Evolutionary conservation across 2,329 filamentous ascomycete species (phyloP), one percentile per base, ranked within the genome.

Genomic region (Calonectria hawksworthii): DNA sequence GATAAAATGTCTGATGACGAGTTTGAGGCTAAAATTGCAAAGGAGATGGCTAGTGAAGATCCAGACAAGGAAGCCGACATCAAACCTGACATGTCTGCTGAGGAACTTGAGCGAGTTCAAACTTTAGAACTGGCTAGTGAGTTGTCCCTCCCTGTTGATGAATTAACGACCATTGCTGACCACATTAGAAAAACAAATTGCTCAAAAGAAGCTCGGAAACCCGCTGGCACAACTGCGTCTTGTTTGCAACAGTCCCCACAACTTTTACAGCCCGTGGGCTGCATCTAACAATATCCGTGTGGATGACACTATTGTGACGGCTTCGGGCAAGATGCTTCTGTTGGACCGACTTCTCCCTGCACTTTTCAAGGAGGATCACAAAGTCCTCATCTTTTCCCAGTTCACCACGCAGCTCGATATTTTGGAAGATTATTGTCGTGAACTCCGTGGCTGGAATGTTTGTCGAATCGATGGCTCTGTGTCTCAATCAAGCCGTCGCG

Each of bases 371-470:
- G 89, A 91, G 1, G 93, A 91, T 4, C 96, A 98, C 86, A 99
- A 99, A 82, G 94, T 99, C 34, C 91, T 99, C 59, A 95, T 99
- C 67, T 99, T 99, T 85, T 98, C 95, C 0, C 97, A 99, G 82
- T 99, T 99, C 87, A 98, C 96, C 73, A 98, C 94, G 0, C 96
- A 98, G 77, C 91, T 99, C 0, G 96, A 99, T 81, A 94, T 99
- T 2, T 88, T 99, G 0, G 92, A 98, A 76, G 94, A 96, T 70
- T 99, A 98, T 86, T 95, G 95, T 4, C 73, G 80, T 11, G 90
- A 93, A n/a, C 89, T 99, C 1, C 93, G 95, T 10, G 87, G 88
- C 1, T 98, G 95, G 95, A 91, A 93, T 1, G 90, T 94, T 30
- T 98, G 96, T 81, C 95, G 97, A 8, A 98, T 99, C 69, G 97